Conservation (phyloP, 441 rosid genomes). For the Gossypium trilobum region DNA sequence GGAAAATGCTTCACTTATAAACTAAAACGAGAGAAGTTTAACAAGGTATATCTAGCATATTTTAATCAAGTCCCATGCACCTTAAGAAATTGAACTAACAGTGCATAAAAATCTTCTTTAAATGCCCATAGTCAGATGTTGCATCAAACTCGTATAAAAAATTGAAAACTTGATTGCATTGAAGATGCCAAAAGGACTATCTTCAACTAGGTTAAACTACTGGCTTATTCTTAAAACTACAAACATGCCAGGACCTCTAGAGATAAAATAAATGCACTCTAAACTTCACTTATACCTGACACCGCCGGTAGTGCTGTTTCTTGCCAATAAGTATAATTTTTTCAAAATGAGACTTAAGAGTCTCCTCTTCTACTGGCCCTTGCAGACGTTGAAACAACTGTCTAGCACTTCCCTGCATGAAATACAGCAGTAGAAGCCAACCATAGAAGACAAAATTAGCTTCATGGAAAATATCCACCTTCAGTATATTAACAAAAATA, state of each 20-base stretch:
- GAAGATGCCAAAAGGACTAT: neutral
- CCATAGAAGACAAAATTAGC: slow-evolving; percentile 21
- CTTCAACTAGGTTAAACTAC: neutral
- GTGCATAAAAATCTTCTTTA: neutral
- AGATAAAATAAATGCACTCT: neutral
- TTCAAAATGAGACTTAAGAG: slow-evolving; percentile 90
- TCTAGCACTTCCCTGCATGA: slow-evolving; percentile 91
- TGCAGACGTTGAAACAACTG: slow-evolving; percentile 93
- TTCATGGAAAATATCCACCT: slow-evolving; percentile 10
- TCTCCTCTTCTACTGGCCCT: slow-evolving; percentile 96
- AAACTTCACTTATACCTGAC: slow-evolving; percentile 47
- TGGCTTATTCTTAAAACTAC: neutral
- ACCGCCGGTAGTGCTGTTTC: slow-evolving; percentile 47
- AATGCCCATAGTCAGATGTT: neutral
- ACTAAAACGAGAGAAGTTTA: neutral
- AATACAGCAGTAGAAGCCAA: slow-evolving; percentile 22
- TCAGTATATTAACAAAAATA: slow-evolving; percentile 6
- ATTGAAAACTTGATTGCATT: neutral
- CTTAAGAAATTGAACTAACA: neutral
- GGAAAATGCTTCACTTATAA: neutral
- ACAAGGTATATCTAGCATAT: neutral
- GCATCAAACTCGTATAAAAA: neutral
- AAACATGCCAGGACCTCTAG: neutral
- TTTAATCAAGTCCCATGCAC: neutral
- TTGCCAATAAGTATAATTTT: slow-evolving; percentile 72